phyloP scores from a whole-genome alignment of 1,139 yeast genomes.

The Kurtzmaniella quercitrusa region DNA sequence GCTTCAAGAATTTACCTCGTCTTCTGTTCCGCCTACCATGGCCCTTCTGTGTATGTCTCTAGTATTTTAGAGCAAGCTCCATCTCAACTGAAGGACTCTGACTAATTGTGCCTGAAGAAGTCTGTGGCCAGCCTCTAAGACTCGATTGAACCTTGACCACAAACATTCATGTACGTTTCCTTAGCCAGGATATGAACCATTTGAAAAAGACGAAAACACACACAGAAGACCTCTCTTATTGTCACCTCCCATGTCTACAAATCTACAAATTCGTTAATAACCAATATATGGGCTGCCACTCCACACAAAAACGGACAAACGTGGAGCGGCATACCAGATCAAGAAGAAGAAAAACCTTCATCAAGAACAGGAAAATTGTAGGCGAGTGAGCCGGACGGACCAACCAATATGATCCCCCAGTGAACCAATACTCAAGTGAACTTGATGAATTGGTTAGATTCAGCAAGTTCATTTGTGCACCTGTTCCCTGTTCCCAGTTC shows the following conservation, averaged over 20 bases:
- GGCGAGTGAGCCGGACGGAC: constrained; percentile 9
- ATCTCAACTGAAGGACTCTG: no score
- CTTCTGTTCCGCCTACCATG: no score
- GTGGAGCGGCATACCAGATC: background rate
- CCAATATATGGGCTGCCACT: background rate
- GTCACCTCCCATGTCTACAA: background rate
- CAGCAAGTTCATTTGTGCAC: constrained; percentile 10
- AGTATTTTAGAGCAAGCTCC: no score
- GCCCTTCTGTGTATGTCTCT: no score
- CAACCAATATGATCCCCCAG: constrained; percentile 8
- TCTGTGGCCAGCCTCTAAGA: no score
- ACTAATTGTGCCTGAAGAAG: no score
- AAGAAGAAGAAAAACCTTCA: constrained; percentile 1
- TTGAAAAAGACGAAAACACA: no score
- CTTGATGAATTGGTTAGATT: constrained; percentile 6
- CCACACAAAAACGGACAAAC: constrained; percentile 3
- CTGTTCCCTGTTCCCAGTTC: constrained; percentile 11
- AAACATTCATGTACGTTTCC: no score
- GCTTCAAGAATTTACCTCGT: no score
- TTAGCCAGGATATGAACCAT: no score
- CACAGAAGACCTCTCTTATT: background rate
- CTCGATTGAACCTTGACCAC: no score
- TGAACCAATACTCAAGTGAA: constrained; percentile 10
- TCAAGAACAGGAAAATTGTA: constrained; percentile 5
- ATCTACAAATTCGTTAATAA: background rate